Evolutionary conservation across 2,329 filamentous ascomycete species (phyloP), one percentile per base, ranked within the genome.

Genomic region (Alternaria ventricosa): DNA sequence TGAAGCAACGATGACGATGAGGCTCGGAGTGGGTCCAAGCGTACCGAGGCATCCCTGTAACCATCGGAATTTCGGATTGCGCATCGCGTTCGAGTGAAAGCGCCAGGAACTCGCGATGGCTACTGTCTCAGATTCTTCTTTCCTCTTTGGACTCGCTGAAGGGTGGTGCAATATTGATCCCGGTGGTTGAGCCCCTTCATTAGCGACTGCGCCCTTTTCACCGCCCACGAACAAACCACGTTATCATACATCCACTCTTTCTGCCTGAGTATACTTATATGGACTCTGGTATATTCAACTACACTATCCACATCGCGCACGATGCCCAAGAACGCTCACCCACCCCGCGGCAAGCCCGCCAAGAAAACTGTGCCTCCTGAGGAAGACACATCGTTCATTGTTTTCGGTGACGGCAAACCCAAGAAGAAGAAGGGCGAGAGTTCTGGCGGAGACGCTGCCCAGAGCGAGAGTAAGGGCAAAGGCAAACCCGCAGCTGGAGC

Each of bases 291-390:
- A n/a, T n/a, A 10, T 20, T 4, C 44, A 6, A 15, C 36, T 44
- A 12, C 43, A 55, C 55, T 46, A 56, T 33, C 25, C 23, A 41
- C 8, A 28, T 20, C 55, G 27, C 51, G 36, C 53, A 72, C 36
- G 45, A 85, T 85, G 83, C 82, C 82, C 47, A 85, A 84, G 67
- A 85, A 85, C 73, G 80, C 82, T 55, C 83, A 85, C 65, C 79
- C 82, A 27, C 82, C 83, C 20, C 81, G 83, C 61, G 71, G 75
- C 23, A 78, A 77, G 55, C 68, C 73, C 20, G 73, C 77, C 49
- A 82, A 82, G 67, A 84, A 84, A 45, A 75, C 79, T 25, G 74
- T 70, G 57, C 74, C 68, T n/a, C 82, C 82, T 27, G 81, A 77
- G 54, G 83, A 85, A 60, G 83, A 85, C 55, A 83, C 81, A 47